phyloP scores from a whole-genome alignment of 371 early-diverging fungal species.

The Haplosporangium sp. region DNA sequence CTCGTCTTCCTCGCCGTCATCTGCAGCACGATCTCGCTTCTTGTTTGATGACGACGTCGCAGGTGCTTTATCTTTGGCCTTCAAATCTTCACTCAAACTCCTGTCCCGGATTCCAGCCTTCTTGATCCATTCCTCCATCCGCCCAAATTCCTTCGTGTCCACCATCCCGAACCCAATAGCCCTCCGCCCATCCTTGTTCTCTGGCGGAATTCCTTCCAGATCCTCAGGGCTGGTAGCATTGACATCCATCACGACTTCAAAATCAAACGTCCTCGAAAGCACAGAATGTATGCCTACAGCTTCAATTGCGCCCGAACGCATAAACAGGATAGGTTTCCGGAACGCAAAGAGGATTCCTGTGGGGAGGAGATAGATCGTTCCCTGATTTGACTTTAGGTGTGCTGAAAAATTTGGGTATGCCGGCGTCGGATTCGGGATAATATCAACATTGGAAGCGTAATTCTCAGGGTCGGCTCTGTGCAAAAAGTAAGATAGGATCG shows the following conservation, averaged over 20 bases:
- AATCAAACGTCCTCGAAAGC: slow-evolving; percentile 47
- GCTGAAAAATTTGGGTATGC: slow-evolving; percentile 36
- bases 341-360: slow-evolving; percentile 49
- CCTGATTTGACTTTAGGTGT: slow-evolving; percentile 48
- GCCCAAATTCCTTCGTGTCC: slow-evolving; percentile 45
- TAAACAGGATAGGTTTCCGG: slow-evolving; percentile 43
- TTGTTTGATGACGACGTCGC: slow-evolving; percentile 6
- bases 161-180: slow-evolving; percentile 49
- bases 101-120: slow-evolving; percentile 49
- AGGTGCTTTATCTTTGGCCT: slow-evolving; percentile 48
- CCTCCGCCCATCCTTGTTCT: slow-evolving; percentile 18
- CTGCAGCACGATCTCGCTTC: slow-evolving; percentile 36
- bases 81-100: slow-evolving; percentile 50
- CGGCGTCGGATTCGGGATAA: slow-evolving; percentile 38
- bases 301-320: slow-evolving; percentile 27
- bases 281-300: slow-evolving; percentile 44
- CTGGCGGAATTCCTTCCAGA: slow-evolving; percentile 38
- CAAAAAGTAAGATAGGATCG: slow-evolving; percentile 20
- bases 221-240: slow-evolving; percentile 23
- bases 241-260: slow-evolving; percentile 38
- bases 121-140: slow-evolving; percentile 50
- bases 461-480: background rate
- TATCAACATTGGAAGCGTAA: slow-evolving; percentile 4
- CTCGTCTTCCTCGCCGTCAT: slow-evolving; percentile 16
- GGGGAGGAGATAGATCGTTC: slow-evolving; percentile 47